A percentile compares a stretch with the other conserved stretches of the same genome.
phyloP scores from a whole-genome alignment of 768 basidiomycete species.

The Sporobolomyces pararoseus region DNA sequence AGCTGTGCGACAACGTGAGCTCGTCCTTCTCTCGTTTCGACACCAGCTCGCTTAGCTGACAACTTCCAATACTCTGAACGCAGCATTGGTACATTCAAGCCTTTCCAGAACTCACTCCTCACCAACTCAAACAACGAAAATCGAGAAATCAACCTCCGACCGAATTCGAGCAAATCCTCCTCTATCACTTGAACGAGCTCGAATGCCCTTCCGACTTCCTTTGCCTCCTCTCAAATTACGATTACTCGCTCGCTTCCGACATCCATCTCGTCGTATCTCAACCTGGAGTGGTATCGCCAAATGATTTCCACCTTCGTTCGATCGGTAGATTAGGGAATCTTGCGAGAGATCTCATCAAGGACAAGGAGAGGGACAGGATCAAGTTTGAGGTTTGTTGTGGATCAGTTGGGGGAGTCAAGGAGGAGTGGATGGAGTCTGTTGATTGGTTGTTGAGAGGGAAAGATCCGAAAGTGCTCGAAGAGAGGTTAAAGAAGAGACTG shows the following conservation, averaged over 20 bases:
- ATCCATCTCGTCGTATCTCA: background rate
- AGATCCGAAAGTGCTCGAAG: background rate
- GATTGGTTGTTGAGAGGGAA: constrained; percentile 9
- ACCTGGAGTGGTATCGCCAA: background rate
- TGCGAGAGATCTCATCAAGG: background rate
- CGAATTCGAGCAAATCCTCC: constrained; percentile 26
- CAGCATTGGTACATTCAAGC: constrained; percentile 32
- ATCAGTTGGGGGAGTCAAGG: background rate
- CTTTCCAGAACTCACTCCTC: constrained; percentile 6
- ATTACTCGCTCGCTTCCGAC: constrained; percentile 10
- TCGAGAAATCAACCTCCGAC: background rate
- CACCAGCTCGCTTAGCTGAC: background rate
- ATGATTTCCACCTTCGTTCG: constrained; percentile 17
- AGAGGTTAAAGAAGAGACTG: background rate
- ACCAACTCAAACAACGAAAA: background rate
- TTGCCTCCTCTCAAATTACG: constrained; percentile 23
- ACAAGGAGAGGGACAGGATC: background rate
- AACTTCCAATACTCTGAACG: too few relatives aligned
- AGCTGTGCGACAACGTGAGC: constrained; percentile 35
- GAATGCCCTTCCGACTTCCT: constrained; percentile 22
- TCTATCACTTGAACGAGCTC: constrained; percentile 13
- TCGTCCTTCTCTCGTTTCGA: background rate
- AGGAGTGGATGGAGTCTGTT: background rate
- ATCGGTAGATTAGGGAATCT: constrained; percentile 17
- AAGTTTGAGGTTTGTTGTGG: background rate